Base-by-base conservation (phyloP, 495 filamentous ascomycete species). In the Penicillium roqueforti region DNA sequence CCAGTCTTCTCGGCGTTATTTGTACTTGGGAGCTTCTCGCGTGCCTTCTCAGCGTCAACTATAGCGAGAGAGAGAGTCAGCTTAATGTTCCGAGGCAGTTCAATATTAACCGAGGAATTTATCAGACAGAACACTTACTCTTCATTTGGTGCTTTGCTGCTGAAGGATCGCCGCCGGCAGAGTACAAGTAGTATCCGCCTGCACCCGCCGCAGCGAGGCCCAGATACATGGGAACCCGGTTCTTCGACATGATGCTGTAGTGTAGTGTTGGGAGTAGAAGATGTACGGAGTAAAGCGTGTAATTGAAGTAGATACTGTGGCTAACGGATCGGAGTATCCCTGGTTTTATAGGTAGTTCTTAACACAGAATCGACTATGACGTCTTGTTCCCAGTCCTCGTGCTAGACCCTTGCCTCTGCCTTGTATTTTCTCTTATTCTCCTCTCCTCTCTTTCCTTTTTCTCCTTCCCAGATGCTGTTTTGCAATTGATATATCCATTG, bases 131-230 rank as follows among this genome's bases (percentile, higher is more conserved):
- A 34, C 36, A 72, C 67, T 46, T 71, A 96, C 93, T 78, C 76
- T 95, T 89, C 57, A 87, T 77, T 55, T 91, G 71, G 76, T 92
- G 88, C 78, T 87, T 80, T 10, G 92, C 92, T 25, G 80, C 81
- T 53, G 87, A 84, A n/a, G 88, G 81, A 66, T 86, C 78, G 32
- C 93, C 93, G 46, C 92, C 91, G 1, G 92, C 88, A 20, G 74
- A 78, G 73, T 96, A 97, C 48, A 97, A 78, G 77, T 97, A 98
- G 80, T 97, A 97, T 14, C 86, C 92, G 39, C 82, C 77, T 36
- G 82, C 83, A 51, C 83, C 86, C 16, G 79, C 87, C 39, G 80
- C 86, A 13, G 76, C 79, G 44, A 83, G 62, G 55, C 83, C 89
- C 37, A 88, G 58, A 59, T 78, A 74, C 44, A 85, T 59, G 34